A percentile compares a stretch with the other conserved stretches of the same genome.
phyloP scores from a whole-genome alignment of 352 stramenopile genomes.

The Lagenidium giganteum region DNA sequence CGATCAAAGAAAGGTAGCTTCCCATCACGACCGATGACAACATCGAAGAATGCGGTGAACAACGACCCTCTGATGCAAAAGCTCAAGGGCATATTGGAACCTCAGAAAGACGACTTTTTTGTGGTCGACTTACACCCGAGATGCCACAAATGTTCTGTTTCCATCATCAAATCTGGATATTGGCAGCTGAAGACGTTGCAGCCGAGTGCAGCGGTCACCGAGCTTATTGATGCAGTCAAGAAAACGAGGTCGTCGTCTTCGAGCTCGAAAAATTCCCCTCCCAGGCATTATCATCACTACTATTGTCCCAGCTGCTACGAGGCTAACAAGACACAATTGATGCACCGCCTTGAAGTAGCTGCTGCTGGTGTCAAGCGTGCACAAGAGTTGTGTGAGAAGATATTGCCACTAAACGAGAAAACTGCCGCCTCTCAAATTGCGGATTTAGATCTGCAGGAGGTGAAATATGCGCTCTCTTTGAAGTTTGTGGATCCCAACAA shows the following conservation, averaged over 20 bases:
- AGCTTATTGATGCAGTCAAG: constrained; percentile 77
- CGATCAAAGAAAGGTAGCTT: constrained; percentile 54
- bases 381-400: constrained; percentile 52
- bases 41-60: constrained; percentile 74
- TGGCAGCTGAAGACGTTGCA: constrained; percentile 76
- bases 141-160: constrained; percentile 85
- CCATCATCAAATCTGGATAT: constrained; percentile 83
- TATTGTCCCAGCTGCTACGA: constrained; percentile 72
- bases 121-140: constrained; percentile 93
- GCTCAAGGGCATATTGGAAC: constrained; percentile 95
- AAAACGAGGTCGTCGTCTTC: constrained; percentile 61
- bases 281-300: constrained; percentile 81
- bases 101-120: constrained; percentile 99
- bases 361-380: constrained; percentile 58
- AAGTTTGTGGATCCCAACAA: constrained; percentile 48
- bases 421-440: constrained; percentile 48
- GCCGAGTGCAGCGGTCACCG: constrained; percentile 53
- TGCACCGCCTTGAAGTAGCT: constrained; percentile 71
- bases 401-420: constrained; percentile 60
- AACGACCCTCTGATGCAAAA: constrained; percentile 97
- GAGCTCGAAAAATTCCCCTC: constrained; percentile 56
- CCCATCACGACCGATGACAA: constrained; percentile 32
- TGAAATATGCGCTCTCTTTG: constrained; percentile 66
- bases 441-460: constrained; percentile 74
- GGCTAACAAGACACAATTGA: constrained; percentile 65